Evolutionary conservation across 371 early-diverging fungal genomes (phyloP).

Genomic region (Mortierella sp.): DNA sequence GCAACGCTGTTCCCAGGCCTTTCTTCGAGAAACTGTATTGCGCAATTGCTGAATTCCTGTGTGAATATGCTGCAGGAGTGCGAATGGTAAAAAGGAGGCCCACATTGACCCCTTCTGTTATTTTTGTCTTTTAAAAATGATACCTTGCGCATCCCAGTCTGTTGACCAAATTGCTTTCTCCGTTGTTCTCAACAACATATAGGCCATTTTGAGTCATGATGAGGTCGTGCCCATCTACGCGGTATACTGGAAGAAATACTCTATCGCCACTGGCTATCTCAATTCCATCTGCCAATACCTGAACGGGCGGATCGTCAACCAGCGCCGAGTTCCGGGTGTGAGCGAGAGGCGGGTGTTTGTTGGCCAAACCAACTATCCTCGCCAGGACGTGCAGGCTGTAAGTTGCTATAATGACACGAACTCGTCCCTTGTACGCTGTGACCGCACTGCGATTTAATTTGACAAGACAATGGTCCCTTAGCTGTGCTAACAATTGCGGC

Average conservation of each 20-base stretch:
- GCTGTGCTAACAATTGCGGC: background rate
- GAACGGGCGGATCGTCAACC: slow-evolving; percentile 70
- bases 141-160: background rate
- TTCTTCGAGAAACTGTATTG: slow-evolving; percentile 79
- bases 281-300: slow-evolving; percentile 83
- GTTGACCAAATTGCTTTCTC: background rate
- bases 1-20: slow-evolving; percentile 84
- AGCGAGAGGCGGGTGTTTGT: slow-evolving; percentile 62
- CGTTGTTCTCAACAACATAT: background rate
- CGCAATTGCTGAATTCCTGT: slow-evolving; percentile 78
- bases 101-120: background rate
- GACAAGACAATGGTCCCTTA: background rate
- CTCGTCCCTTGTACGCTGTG: background rate
- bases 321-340: slow-evolving; percentile 44
- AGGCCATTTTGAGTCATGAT: slow-evolving; percentile 74
- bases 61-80: slow-evolving; percentile 67
- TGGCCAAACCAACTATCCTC: slow-evolving; percentile 67
- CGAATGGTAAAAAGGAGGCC: slow-evolving; percentile 64
- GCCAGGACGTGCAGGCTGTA: slow-evolving; percentile 81
- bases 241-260: slow-evolving; percentile 78
- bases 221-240: slow-evolving; percentile 85
- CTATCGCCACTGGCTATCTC: slow-evolving; percentile 73
- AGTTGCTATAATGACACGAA: slow-evolving; percentile 29
- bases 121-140: background rate
- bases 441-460: background rate